Percentiles rank a stretch among this genome's conserved stretches.
Conservation (phyloP, 2,329 filamentous ascomycete genomes). For the Botryosphaeria dothidea region DNA sequence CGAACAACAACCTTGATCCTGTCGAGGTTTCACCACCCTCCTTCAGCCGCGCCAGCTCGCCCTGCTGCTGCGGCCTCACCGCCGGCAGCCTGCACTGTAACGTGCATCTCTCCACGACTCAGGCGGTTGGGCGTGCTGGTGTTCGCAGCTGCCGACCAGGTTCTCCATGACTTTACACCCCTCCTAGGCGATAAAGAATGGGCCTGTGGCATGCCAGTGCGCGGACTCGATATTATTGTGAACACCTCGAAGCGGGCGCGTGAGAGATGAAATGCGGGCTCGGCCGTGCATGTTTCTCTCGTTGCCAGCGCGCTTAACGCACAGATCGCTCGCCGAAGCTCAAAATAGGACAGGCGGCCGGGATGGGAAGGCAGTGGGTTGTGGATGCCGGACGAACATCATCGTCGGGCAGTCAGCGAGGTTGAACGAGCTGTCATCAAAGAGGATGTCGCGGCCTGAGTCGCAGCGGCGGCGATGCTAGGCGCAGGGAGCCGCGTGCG, state of each 20-base stretch:
- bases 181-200: not conserved
- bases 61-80: slow-evolving; percentile 2
- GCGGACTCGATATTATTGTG: slow-evolving; percentile 1
- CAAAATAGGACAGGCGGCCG: not conserved
- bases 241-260: slow-evolving; percentile 10
- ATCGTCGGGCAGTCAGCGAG: not conserved
- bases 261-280: slow-evolving; percentile 15
- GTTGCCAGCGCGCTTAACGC: not conserved
- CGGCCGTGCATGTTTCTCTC: not conserved
- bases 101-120: slow-evolving; percentile 6
- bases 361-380: no score
- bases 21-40: slow-evolving; percentile 16
- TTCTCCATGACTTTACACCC: not conserved
- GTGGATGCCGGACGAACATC: not conserved
- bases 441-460: slow-evolving; percentile 2
- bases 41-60: slow-evolving; percentile 10
- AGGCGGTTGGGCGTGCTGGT: not conserved
- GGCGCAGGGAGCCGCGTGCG: slow-evolving; percentile 10
- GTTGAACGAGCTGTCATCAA: slow-evolving; percentile 1
- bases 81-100: slow-evolving; percentile 13
- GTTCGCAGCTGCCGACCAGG: not conserved
- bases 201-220: not conserved
- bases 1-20: slow-evolving; percentile 13
- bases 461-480: not conserved
- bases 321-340: not conserved